These are phyloP conservation scores for Quercus suber DNA, from an alignment of 306 rosid species.

Conservation along the genomic window DNA sequence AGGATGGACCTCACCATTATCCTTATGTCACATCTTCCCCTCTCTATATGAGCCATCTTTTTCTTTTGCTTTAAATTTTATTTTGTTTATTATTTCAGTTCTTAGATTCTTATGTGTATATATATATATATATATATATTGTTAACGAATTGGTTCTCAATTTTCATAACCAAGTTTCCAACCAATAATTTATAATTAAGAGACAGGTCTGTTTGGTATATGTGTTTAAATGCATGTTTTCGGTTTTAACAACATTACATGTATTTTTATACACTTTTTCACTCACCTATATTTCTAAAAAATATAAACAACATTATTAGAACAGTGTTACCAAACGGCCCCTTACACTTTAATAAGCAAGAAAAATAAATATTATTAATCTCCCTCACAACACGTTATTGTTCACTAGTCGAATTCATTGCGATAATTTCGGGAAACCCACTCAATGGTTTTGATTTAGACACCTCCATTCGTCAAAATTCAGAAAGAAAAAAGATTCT, in stretches of 20 bases:
- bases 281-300: too few species aligned
- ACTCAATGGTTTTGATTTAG: conserved; percentile 30
- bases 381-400: neutral
- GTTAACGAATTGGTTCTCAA: neutral
- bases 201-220: too few species aligned
- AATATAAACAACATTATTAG: too few species aligned
- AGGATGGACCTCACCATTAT: conserved; percentile 29
- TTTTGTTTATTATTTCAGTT: neutral
- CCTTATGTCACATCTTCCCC: conserved; percentile 14
- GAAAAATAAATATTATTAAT: neutral
- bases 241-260: too few species aligned
- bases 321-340: too few species aligned
- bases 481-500: conserved; percentile 26
- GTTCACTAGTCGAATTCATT: conserved; percentile 8
- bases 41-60: conserved; percentile 17
- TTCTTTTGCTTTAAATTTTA: neutral
- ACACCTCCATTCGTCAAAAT: conserved; percentile 23
- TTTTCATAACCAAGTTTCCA: neutral
- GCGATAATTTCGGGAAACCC: conserved; percentile 24
- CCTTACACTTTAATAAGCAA: too few species aligned
- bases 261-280: too few species aligned
- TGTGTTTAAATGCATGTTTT: too few species aligned
- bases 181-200: too few species aligned
- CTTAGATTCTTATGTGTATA: neutral
- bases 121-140: neutral